A percentile compares a stretch with the other conserved stretches of the same genome.
Evolutionary conservation across 371 early-diverging fungal species (phyloP).

Genomic region (Umbelopsis sp.): DNA sequence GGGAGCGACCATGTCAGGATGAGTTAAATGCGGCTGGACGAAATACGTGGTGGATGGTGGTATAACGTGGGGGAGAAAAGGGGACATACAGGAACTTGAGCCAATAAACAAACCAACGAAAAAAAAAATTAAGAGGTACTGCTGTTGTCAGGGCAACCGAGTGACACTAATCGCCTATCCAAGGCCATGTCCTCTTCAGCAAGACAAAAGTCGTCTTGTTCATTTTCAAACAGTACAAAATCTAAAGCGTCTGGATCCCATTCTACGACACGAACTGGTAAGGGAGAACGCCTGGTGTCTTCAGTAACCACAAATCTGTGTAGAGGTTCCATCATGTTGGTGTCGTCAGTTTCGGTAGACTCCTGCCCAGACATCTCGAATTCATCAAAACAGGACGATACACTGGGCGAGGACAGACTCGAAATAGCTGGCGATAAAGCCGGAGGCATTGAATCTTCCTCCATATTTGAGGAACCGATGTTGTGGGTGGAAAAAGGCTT

Average conservation of each 20-base stretch:
- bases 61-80: neutral
- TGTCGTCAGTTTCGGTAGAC: neutral
- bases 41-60: neutral
- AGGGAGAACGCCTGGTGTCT: neutral
- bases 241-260: neutral
- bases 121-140: neutral
- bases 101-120: neutral
- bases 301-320: neutral
- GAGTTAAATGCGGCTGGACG: neutral
- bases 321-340: neutral
- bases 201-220: neutral
- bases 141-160: conserved; percentile 1
- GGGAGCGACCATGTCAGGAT: neutral
- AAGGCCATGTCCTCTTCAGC: neutral
- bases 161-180: neutral
- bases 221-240: neutral
- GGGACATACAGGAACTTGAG: neutral
- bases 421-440: neutral
- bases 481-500: neutral
- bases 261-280: neutral
- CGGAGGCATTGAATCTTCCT: neutral
- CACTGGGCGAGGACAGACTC: neutral
- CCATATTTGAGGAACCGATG: neutral
- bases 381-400: neutral
- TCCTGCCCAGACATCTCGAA: neutral